Base-by-base conservation (phyloP, 495 filamentous ascomycete genomes). In the Xylaria cubensis region DNA sequence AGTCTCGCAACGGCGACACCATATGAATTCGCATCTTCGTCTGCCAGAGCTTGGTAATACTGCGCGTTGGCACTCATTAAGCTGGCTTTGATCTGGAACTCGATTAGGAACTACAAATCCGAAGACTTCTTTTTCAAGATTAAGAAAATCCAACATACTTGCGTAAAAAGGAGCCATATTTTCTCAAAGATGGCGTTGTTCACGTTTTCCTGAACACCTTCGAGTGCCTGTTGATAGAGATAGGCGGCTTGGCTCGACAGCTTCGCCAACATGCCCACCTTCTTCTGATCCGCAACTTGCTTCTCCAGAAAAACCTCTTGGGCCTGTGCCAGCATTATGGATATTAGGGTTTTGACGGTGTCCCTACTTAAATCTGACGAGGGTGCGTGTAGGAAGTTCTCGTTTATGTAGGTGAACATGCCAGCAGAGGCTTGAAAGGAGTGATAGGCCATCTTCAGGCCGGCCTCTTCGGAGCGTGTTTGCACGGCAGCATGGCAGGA, bases 361-460 rank as follows among this genome's bases (percentile, higher is more conserved):
- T 98, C 94, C 71, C 95, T 87, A 79, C 95, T 97, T 44, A 99
- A 83, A 77, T 99, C 96, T 34, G 93, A 96, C 12, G 94, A 97
- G 4, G 96, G 96, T 44, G 96, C 96, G 78, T 99, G 97, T 51
- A 98, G 84, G 82, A 99, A 99, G 82, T 99, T 98, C 83, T 98
- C 95, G 81, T 98, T 99, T 84, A 99, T 98, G 76, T 99, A 99
- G 24, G 94, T 98, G 82, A 98, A 99, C 96, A 99, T 99, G 80
- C 96, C 96, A 13, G 96, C 96, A 32, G 95, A 92, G 44, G 96
- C 96, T 80, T 99, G 96, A 85, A 98, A 98, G 26, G 96, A 98
- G 82, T 99, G 95, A 78, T 97, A 99, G 3, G 96, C 93, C 19
- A 94, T 96, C 83, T 98, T 99, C 73, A 98, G 88, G 34, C 97